Base-by-base conservation (phyloP, 2,329 filamentous ascomycete genomes). In the Fusarium haematococcum region DNA sequence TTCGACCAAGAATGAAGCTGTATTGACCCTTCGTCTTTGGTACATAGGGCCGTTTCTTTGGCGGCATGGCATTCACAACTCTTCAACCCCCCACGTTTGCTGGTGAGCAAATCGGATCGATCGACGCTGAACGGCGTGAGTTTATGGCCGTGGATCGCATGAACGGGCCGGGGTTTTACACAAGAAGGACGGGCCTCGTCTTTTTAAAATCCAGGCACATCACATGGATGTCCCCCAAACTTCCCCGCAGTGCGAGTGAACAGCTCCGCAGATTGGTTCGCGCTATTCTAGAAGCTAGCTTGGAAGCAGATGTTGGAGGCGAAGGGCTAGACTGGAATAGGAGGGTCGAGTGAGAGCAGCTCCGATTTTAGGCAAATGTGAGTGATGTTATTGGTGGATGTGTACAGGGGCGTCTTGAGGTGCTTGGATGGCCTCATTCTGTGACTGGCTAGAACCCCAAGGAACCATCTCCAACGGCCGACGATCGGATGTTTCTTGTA, bases 11-110 rank as follows among this genome's bases (percentile, higher is more conserved):
- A 35, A 2, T 14, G 2, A 25, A 8, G 5, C 18, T 63, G 52
- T 8, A 43, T 61, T 25, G 10, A 78, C 76, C 76, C 37, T 77
- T 78, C 8, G 73, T 75, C 57, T 78, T 78, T 37, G 76, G 75
- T 54, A 78, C 73, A 32, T 78, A 78, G 60, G 73, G 70, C 20
- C 76, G 73, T 70, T 78, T 78, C 61, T 76, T 78, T 7, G 73
- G 75, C 13, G 76, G 70, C 76, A 78, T 78, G 32, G 58, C 60
- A 68, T 35, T n/a, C 61, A 35, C 43, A 48, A 14, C 52, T 27
- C 6, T 30, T 54, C 48, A 54, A 54, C 48, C 48, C 48, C 48
- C 48, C 48, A 54, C 48, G 48, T 54, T 54, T 54, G 30, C 48
- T 25, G 35, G 14, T 32, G 27, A 48, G n/a, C 23, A 43, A 37